Conservation (phyloP, 768 basidiomycete species). For the Kondoa malvinella region DNA sequence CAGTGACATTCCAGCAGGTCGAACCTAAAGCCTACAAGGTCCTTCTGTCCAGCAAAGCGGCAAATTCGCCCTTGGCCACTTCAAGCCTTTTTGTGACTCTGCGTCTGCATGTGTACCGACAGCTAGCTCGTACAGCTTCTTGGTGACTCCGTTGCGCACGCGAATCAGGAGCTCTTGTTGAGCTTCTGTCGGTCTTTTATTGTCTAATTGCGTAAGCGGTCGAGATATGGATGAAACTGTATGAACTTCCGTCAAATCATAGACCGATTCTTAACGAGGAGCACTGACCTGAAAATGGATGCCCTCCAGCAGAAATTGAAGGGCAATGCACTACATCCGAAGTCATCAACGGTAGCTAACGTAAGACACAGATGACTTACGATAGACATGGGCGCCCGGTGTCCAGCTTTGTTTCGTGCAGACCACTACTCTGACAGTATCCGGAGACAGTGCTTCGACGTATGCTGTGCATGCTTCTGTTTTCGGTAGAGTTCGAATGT, state of each 20-base stretch:
- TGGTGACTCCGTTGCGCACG: slow-evolving; percentile 1
- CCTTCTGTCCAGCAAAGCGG: neutral
- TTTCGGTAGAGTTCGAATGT: neutral
- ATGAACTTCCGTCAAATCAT: no score
- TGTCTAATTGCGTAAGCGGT: neutral
- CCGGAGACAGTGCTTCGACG: neutral
- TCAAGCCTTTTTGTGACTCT: neutral
- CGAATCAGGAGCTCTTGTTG: slow-evolving; percentile 4
- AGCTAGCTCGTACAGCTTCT: slow-evolving; percentile 1
- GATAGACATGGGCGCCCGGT: slow-evolving; percentile 2
- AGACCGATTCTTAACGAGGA: no score
- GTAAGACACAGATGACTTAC: neutral
- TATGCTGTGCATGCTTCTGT: neutral
- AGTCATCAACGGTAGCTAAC: neutral
- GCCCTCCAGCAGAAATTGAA: neutral
- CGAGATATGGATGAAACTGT: no score
- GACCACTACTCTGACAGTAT: neutral
- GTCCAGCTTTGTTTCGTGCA: neutral
- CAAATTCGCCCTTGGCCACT: neutral
- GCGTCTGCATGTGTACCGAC: neutral
- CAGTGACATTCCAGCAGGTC: neutral
- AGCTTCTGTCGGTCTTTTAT: no score
- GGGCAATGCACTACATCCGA: neutral
- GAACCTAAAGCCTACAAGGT: neutral
- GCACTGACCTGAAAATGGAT: no score